Evolutionary conservation across 2,329 filamentous ascomycete genomes (phyloP), one percentile per base, ranked within the genome.

Genomic region (Pseudogymnoascus sp.): DNA sequence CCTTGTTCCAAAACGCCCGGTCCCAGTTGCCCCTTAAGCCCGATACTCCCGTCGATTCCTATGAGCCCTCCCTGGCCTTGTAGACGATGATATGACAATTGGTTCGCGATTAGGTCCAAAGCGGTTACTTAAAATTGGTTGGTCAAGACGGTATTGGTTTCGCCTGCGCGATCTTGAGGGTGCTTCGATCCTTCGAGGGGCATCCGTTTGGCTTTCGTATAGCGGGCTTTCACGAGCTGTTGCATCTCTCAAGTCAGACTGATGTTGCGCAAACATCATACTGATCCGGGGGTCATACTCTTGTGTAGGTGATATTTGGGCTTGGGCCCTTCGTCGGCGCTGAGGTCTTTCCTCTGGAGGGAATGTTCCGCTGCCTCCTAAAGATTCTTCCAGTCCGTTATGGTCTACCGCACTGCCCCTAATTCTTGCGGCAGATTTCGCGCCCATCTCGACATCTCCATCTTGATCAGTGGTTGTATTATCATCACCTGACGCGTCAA

Each of bases 401-500:
- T 33, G n/a, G 12, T 55, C 29, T 18, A 29, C n/a, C 29, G 33
- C 48, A 55, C 48, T 55, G 9, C 27, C 48, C 29, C 48, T 33
- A n/a, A 18, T 48, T 15, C 42, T 2, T n/a, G 37, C 4, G n/a
- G 8, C 13, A 45, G 48, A 33, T 15, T 55, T 55, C 5, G 64
- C 64, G 58, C 66, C 71, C 72, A 74, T 74, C 59, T 73, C 71
- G 33, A 72, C 71, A 59, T 74, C 72, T 12, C 72, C 72, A 61
- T 74, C 72, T 8, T 63, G 52, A 61, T 74, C 72, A 58, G 67
- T 71, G 33, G 59, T 61, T 27, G 58, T 61, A 7, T 64, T 62
- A 12, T 61, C 62, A n/a, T 61, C 64, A 33, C 42, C 63, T 21
- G 68, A 65, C 5, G 65, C 69, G 33, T 67, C 64, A 21, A 69